Evolutionary conservation across 345 rosid species (phyloP), one percentile per base, ranked within the genome.

Genomic region (Dipteronia sinensis): DNA sequence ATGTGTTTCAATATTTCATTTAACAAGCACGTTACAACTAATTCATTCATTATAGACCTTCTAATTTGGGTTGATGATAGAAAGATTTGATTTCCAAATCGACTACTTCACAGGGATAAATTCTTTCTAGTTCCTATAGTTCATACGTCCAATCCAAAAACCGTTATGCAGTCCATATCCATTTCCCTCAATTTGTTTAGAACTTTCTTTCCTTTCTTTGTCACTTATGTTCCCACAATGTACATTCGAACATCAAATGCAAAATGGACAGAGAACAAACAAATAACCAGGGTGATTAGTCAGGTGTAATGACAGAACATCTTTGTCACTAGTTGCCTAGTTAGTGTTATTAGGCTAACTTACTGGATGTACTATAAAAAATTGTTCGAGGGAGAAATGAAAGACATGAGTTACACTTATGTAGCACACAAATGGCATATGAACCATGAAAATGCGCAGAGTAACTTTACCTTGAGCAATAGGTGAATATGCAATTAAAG

Each of bases 401-500:
- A 72, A 7, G 49, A 12, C 10, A 29, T 40, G 19, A 66, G 47
- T n/a, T 10, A 59, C 64, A n/a, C 49, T 62, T n/a, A 22, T 3
- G 59, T 49, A 72, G 9, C 20, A 65, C 72, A 49, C 25, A 66
- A 22, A 19, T 29, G 29, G 71, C 31, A 71, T 69, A 53, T 10
- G 46, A 80, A 73, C 51, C 61, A 53, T 23, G 71, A 51, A 77
- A 51, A 66, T n/a, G 46, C 25, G 19, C 51, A 34, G 42, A 16
- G 10, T 34, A 44, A 76, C 31, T 71, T 83, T 70, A 96, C 99
- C 99, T 87, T 94, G 99, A 72, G 97, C 99, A 62, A 96, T 93
- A 6, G 98, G 98, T 78, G 83, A 90, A 85, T 94, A 96, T 16
- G 99, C 99, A 77, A 96, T 96, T 85, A 96, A 77, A 67, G 98